Base-by-base conservation (phyloP, 176 grass and related monocot genomes). In the Alloteropsis semialata region DNA sequence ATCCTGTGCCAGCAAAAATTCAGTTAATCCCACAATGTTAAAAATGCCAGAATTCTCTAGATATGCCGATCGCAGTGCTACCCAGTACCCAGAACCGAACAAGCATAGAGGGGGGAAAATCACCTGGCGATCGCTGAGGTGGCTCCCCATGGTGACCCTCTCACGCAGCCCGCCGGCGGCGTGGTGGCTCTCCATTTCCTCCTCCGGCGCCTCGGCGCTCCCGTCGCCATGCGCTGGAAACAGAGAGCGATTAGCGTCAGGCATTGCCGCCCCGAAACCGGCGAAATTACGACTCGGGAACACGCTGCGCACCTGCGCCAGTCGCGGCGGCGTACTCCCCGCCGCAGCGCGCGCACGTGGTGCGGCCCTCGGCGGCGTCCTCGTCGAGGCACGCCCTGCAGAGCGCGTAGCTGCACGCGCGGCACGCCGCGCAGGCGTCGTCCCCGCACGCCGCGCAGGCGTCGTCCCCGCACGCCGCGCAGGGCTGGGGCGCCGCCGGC, bases 331-430 rank as follows among this genome's bases (percentile, higher is more conserved):
- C 56, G 79, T 92, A 99, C 29, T 92, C 91, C 82, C 88, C 89
- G 49, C 84, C 91, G 61, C 96, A 98, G 61, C 93, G 88, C 4
- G 92, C 56, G 76, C 96, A 98, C 12, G 78, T 84, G 71, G 71
- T 69, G 71, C 96, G 91, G 5, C 91, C 96, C 67, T 87, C 85
- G 80, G 89, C 82, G 42, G 89, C 77, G 50, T 98, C 96, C 80
- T 96, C 91, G 33, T 98, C 84, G 79, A 96, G 85, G 78, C 96
- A 98, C 3, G 93, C 80, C 84, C 43, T 91, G 55, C 96, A 98
- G 16, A 98, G 87, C 19, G 96, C 89, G 68, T 96, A 98, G 72
- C 84, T 85, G 82, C 96, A 98, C 22, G 88, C 87, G 87, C 89
- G 84, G 79, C 96, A 98, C 62, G 91, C 91, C 10, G 94, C 85